Evolutionary conservation across 176 grass and related monocot genomes (phyloP).

Genomic region (Musa schizocarpa): DNA sequence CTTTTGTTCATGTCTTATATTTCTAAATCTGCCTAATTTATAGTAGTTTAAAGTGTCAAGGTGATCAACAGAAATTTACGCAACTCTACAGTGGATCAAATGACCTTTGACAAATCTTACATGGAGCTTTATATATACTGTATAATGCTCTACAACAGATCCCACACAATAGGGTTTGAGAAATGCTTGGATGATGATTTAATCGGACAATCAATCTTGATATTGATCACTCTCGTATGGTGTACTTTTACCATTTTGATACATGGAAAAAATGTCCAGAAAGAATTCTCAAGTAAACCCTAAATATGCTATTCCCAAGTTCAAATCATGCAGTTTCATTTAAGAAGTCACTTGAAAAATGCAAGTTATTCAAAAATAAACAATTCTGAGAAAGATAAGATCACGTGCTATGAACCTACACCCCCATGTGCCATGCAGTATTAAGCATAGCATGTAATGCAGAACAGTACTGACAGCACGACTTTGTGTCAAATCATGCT

Average conservation of each 20-base stretch:
- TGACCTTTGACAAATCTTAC: neutral
- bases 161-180: neutral
- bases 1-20: neutral
- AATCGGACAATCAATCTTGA: neutral
- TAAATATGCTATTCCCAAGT: neutral
- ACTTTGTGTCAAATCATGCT: no score
- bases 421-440: no score
- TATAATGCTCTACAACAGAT: neutral
- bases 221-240: neutral
- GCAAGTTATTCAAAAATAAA: no score
- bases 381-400: no score
- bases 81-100: no score
- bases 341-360: neutral
- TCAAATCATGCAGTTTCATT: neutral
- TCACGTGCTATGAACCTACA: no score
- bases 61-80: no score
- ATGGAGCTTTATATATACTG: neutral
- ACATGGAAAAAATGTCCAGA: neutral
- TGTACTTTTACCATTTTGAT: neutral
- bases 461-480: neutral
- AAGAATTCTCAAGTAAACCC: neutral
- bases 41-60: no score
- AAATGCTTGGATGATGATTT: neutral
- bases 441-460: neutral
- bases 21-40: neutral